A percentile compares a stretch with the other conserved stretches of the same genome.
These are phyloP conservation scores for Codiaeum variegatum DNA, from an alignment of 441 rosid genomes.

Conservation along the genomic window DNA sequence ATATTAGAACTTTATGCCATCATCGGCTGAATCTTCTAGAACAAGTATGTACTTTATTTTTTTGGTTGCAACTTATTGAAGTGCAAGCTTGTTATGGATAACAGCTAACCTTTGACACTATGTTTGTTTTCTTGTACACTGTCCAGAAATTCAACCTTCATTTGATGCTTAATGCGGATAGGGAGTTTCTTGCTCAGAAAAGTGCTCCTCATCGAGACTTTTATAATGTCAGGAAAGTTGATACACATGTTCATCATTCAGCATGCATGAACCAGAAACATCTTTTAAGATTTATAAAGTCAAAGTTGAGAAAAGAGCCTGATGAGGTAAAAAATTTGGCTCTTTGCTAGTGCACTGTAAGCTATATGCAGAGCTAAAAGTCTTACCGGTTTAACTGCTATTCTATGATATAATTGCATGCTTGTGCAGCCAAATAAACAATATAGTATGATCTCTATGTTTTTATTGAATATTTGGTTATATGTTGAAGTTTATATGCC, in stretches of 20 bases:
- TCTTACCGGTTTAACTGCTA: background rate
- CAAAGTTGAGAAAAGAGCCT: slow-evolving; percentile 94
- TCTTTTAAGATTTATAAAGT: slow-evolving; percentile 95
- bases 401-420: background rate
- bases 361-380: background rate
- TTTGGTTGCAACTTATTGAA: slow-evolving; percentile 2
- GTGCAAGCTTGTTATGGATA: slow-evolving; percentile 5
- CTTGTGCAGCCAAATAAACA: background rate
- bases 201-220: slow-evolving; percentile 99
- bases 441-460: background rate
- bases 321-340: slow-evolving; percentile 65
- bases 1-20: slow-evolving; percentile 89
- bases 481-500: slow-evolving; percentile 5
- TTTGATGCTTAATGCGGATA: slow-evolving; percentile 97
- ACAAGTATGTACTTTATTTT: slow-evolving; percentile 46
- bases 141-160: slow-evolving; percentile 95
- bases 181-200: slow-evolving; percentile 95
- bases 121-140: background rate
- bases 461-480: slow-evolving; percentile 4
- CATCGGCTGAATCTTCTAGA: slow-evolving; percentile 92
- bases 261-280: slow-evolving; percentile 99
- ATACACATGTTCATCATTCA: slow-evolving; percentile 97
- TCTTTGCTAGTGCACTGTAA: slow-evolving; percentile 9
- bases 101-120: slow-evolving; percentile 19
- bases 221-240: slow-evolving; percentile 96